Base-by-base conservation (phyloP, 768 basidiomycete genomes). In the Podaxis pistillaris region DNA sequence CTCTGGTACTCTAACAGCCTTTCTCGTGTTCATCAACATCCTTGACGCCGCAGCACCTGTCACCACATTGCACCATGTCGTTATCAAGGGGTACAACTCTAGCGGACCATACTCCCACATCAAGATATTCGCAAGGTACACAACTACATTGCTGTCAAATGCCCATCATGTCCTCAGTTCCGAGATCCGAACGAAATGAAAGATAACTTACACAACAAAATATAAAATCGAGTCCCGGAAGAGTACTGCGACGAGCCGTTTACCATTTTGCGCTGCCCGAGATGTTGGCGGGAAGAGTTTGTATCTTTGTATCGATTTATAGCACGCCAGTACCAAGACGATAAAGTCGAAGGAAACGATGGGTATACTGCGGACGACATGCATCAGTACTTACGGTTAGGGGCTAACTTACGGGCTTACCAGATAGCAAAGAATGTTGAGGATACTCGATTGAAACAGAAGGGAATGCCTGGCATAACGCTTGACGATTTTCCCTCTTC, bases 391-490 rank as follows among this genome's bases (percentile, higher is more conserved):
- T 1, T 12, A 22, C 9, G 24, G 54, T 12, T 4, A 7, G 36
- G 24, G 22, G 15, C 30, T 8, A 54, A 24, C 36, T 9, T 4
- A 24, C 33, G 33, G 8, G 11, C 54, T 19, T n/a, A 56, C 54
- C 54, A 56, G 22, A 56, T 56, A 24, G 54, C 54, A 56, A 56
- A 56, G 54, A 56, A 56, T 4, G 54, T 56, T 11, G 54, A 56
- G 12, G 54, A 56, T 24, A 56, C 54, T 13, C 2, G 22, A 22
- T 38, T 56, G 15, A 56, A 56, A 24, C 54, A 56, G 24, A 56
- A 56, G 38, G 54, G 54, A 56, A 56, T 56, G n/a, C 54, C 54
- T 22, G 54, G 54, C 13, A 26, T 56, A 56, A 56, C 38, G 19
- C 38, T 56, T 19, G 30, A 15, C 24, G 37, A 40, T 5, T 19